Conservation (phyloP, 1,139 yeast genomes). For the Hyphopichia burtonii region DNA sequence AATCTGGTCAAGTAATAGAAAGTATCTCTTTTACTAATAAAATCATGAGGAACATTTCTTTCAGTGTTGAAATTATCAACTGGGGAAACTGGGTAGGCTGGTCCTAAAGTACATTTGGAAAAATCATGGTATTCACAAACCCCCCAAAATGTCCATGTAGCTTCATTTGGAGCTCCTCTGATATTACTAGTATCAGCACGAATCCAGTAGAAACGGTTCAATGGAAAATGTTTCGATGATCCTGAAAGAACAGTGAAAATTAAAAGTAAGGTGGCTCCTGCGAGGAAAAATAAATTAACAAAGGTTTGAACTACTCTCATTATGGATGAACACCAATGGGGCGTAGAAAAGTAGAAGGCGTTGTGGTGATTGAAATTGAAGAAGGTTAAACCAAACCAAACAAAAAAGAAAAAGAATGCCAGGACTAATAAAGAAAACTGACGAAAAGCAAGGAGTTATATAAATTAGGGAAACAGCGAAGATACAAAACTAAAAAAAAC, state of each 20-base stretch:
- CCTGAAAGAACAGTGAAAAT: conserved; percentile 68
- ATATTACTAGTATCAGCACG: conserved; percentile 64
- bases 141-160: conserved; percentile 88
- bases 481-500: too few relatives aligned
- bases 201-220: conserved; percentile 68
- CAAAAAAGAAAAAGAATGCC: too few relatives aligned
- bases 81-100: conserved; percentile 71
- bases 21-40: conserved; percentile 54
- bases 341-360: too few relatives aligned
- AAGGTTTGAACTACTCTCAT: conserved; percentile 38
- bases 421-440: too few relatives aligned
- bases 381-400: neutral
- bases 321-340: neutral
- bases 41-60: conserved; percentile 50
- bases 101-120: conserved; percentile 46
- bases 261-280: conserved; percentile 56
- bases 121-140: conserved; percentile 50
- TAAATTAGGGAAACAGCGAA: neutral
- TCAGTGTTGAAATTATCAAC: conserved; percentile 62
- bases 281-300: conserved; percentile 41
- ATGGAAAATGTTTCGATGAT: conserved; percentile 56
- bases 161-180: conserved; percentile 46
- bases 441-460: neutral
- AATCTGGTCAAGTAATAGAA: conserved; percentile 71
- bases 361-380: neutral